Evolutionary conservation across 148 eudicot genomes (phyloP).

Genomic region (Limonium bicolor): DNA sequence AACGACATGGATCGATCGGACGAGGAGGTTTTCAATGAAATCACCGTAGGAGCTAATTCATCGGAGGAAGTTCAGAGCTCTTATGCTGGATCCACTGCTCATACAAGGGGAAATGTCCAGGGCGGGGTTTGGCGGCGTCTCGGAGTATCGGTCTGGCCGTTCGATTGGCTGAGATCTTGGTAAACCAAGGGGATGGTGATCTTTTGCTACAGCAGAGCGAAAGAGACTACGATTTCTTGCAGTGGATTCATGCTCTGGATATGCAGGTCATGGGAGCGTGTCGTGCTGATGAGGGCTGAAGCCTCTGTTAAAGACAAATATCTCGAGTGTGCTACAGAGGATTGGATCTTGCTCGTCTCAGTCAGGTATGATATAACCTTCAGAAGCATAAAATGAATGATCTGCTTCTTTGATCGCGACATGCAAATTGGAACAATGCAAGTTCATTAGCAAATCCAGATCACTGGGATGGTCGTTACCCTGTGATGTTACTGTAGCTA

Average conservation of each 20-base stretch:
- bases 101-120: constrained; percentile 2
- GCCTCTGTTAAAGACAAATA: constrained; percentile 66
- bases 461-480: too few relatives aligned
- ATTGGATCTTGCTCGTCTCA: constrained; percentile 61
- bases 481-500: too few relatives aligned
- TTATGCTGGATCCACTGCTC: constrained; percentile 2
- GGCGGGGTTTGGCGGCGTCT: constrained; percentile 10
- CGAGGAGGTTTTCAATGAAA: constrained; percentile 2
- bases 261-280: constrained; percentile 87
- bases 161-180: constrained; percentile 29
- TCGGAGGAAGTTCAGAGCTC: constrained; percentile 3
- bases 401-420: too few relatives aligned
- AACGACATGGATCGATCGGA: constrained; percentile 14
- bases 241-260: constrained; percentile 68
- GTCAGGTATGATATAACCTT: constrained; percentile 56
- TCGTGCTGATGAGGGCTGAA: constrained; percentile 76
- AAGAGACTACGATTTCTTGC: constrained; percentile 31
- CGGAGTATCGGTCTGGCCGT: constrained; percentile 21
- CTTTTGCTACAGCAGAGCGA: constrained; percentile 39
- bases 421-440: too few relatives aligned
- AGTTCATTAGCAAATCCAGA: too few relatives aligned
- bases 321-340: constrained; percentile 64
- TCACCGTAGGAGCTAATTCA: constrained; percentile 6
- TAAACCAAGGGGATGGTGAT: constrained; percentile 51
- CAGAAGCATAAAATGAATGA: too few relatives aligned